Evolutionary conservation across 768 basidiomycete genomes (phyloP).

Genomic region (Mycena maculata): DNA sequence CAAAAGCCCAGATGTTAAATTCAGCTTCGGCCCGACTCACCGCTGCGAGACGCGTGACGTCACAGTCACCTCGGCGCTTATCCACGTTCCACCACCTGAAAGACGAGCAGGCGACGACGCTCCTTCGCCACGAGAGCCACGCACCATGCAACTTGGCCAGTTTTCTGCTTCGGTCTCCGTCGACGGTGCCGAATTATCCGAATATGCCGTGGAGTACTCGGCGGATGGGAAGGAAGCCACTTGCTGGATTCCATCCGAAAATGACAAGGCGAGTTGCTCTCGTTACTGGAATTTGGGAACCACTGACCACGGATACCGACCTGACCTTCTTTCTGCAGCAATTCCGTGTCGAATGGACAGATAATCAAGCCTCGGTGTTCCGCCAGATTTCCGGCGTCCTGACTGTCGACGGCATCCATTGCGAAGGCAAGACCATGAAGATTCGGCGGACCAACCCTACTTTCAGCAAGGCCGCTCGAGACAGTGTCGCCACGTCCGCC

Average conservation of each 20-base stretch:
- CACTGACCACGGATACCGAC: not conserved
- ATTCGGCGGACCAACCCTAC: not conserved
- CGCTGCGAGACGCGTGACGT: slow-evolving; percentile 10
- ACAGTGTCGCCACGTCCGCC: slow-evolving; percentile 10
- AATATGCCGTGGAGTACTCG: slow-evolving; percentile 23
- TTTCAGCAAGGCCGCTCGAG: not conserved
- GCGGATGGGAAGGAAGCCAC: slow-evolving; percentile 14
- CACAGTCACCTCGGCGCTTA: not conserved
- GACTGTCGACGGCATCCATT: slow-evolving; percentile 10
- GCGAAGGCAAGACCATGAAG: not conserved
- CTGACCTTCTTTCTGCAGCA: not conserved
- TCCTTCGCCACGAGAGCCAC: not conserved
- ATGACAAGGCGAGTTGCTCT: slow-evolving; percentile 4
- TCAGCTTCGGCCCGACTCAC: too few species aligned
- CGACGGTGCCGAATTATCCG: slow-evolving; percentile 6
- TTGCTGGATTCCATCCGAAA: slow-evolving; percentile 26
- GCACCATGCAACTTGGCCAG: slow-evolving; percentile 22
- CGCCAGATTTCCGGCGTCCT: not conserved
- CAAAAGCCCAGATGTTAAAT: too few species aligned
- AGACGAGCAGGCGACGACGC: not conserved
- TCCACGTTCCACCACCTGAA: not conserved
- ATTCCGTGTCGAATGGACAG: not conserved
- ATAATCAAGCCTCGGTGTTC: not conserved
- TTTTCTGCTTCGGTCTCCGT: slow-evolving; percentile 19
- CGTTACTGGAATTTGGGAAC: not conserved